Evolutionary conservation across 805 yeast genomes (phyloP), one percentile per base, ranked within the genome.

Genomic region (Saccharomycopsis schoenii): DNA sequence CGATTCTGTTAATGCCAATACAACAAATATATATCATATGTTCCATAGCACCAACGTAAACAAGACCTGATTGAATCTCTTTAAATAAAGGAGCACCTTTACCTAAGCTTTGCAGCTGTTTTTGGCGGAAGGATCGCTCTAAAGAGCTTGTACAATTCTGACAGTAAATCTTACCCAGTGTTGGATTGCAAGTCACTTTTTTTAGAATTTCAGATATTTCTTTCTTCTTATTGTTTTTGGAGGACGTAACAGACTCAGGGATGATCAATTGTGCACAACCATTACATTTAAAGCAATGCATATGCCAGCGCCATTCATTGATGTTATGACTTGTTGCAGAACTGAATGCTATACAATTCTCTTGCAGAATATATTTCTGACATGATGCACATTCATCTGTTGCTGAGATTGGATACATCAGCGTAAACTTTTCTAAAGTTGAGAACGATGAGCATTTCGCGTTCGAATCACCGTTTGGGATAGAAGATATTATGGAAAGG

Each of bases 301-400:
- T 62, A 70, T 94, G 99, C 97, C 97, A 93, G 67, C 97, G 80
- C 57, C 76, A 74, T 41, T 83, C 83, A 21, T 76, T 76, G n/a
- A 36, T 39, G 8, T 68, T 67, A 39, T 24, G 25, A 21, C 15
- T 24, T 21, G n/a, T 25, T 21, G 52, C 1, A 24, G 52, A n/a
- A 4, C 40, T 54, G 66, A 77, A 81, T 55, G 78, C 79, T 15
- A 84, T 74, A 73, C 98, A 93, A n/a, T 80, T 80, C 66, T 86
- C 94, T 71, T 94, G 97, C 67, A 0, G 88, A 78, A 4, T 86
- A 78, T 5, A 76, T 71, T 12, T 50, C n/a, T 25, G 63, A 41
- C 60, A 84, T 74, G 37, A 68, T 67, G 52, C 52, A 47, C 52
- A 47, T 24, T 47, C 52, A 47, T 47, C 52, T 21, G 52, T 47